phyloP scores from a whole-genome alignment of 2,329 filamentous ascomycete species.

The Fusarium verrucosum region DNA sequence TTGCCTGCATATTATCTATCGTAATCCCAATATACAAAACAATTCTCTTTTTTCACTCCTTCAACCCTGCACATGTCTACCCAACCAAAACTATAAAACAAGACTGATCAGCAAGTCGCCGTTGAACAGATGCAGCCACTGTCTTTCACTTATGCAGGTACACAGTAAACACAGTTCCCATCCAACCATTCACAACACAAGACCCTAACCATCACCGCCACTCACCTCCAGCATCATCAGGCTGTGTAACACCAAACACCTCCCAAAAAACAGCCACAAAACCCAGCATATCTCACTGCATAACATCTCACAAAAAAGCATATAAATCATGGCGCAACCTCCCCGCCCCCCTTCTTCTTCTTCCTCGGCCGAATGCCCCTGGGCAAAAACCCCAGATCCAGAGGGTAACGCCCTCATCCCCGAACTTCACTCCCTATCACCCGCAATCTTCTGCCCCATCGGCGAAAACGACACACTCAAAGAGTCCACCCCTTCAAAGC shows the following conservation, averaged over 20 bases:
- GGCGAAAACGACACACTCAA: slow-evolving; percentile 4
- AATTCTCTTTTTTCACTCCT: too few species aligned
- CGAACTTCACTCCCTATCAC: slow-evolving; percentile 2
- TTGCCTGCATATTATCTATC: too few species aligned
- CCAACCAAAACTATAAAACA: too few species aligned
- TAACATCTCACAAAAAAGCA: background rate
- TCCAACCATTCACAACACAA: background rate
- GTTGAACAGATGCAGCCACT: too few species aligned
- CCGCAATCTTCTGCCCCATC: slow-evolving; percentile 49
- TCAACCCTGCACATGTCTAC: too few species aligned
- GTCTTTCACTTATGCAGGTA: slow-evolving; percentile 16
- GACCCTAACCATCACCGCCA: background rate
- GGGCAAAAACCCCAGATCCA: slow-evolving; percentile 16
- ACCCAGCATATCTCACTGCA: background rate
- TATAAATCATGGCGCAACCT: slow-evolving; percentile 24
- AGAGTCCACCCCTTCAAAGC: slow-evolving; percentile 10
- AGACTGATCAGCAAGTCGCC: too few species aligned
- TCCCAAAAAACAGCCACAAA: slow-evolving; percentile 14
- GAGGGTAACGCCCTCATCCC: slow-evolving; percentile 25
- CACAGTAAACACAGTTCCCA: slow-evolving; percentile 1
- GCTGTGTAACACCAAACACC: slow-evolving; percentile 8
- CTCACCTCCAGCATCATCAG: slow-evolving; percentile 8
- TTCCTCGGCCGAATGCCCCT: background rate
- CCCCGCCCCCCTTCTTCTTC: background rate
- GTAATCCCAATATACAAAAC: too few species aligned